Conservation (phyloP, 2,329 filamentous ascomycete genomes). For the Ophiostoma sp. region DNA sequence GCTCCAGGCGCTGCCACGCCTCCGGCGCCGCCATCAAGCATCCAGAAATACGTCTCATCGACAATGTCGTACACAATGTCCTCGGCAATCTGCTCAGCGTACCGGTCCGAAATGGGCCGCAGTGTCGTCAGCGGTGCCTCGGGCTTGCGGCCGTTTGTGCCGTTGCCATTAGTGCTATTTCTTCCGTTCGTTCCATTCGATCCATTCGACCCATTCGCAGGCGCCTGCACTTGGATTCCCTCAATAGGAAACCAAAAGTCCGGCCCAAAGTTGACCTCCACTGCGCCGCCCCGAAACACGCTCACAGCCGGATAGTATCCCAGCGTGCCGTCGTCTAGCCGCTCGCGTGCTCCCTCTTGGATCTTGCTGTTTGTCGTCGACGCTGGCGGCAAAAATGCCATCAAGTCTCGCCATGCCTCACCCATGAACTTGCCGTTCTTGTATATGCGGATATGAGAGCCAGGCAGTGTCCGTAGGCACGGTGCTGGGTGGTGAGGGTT, state of each 20-base stretch:
- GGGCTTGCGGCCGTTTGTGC: constrained; percentile 7
- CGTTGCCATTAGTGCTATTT: constrained; percentile 25
- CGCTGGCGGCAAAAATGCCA: constrained; percentile 87
- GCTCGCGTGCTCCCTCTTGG: constrained; percentile 72
- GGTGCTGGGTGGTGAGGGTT: constrained; percentile 67
- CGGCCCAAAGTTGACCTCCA: constrained; percentile 89
- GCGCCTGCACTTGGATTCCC: constrained; percentile 42
- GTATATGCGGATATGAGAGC: constrained; percentile 81
- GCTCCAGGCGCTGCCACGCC: background rate
- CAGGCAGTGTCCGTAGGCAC: constrained; percentile 78
- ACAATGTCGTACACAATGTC: constrained; percentile 89
- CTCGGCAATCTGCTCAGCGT: constrained; percentile 88
- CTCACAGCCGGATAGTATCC: constrained; percentile 94
- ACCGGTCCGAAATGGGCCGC: constrained; percentile 68
- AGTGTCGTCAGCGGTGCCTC: constrained; percentile 33
- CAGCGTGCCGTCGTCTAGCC: constrained; percentile 88
- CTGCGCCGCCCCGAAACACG: constrained; percentile 84
- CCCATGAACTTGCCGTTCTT: constrained; percentile 87
- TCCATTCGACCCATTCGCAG: constrained; percentile 29
- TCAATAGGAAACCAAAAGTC: constrained; percentile 82
- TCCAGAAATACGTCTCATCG: constrained; percentile 89
- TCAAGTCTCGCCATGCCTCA: constrained; percentile 78
- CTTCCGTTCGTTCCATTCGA: constrained; percentile 44
- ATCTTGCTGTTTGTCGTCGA: constrained; percentile 67
- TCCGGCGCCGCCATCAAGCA: constrained; percentile 31